Evolutionary conservation across 1,284 basidiomycete species (phyloP), one percentile per base, ranked within the genome.

Genomic region (Papiliotrema terrestris): DNA sequence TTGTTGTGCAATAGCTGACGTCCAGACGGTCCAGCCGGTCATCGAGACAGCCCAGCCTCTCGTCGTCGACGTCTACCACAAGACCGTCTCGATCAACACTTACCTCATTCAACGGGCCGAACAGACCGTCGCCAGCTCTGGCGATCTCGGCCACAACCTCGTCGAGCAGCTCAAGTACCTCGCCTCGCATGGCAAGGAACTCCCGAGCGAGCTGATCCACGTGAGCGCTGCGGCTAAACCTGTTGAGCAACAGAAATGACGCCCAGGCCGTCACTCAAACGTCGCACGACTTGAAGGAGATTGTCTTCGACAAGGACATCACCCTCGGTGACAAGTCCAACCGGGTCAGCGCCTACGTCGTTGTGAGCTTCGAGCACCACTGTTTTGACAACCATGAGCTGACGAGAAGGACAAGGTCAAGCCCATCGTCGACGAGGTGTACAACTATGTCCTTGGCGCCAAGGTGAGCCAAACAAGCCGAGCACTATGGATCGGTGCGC

Each of bases 361-460:
- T 73, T 44, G 72, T 72, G 20, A 57, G 70, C 58, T 20, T 1
- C 32, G n/a, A 9, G 6, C 2, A 32, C 11, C 11, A 5, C 4
- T 17, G 4, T 22, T 26, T 8, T 17, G 9, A 9, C 19, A 2
- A 13, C 62, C 38, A 38, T 32, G n/a, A 22, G 38, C 52, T 54
- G 25, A 42, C 19, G 20, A 17, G n/a, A 25, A 72, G 68, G 74
- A 73, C 57, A 67, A 74, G 51, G 71, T 72, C 62, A 73, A 74
- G 60, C 74, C 74, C n/a, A 60, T 74, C 52, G 67, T 76, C 38
- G 74, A 76, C 61, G 68, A 76, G 58, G 69, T 73, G 51, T 72
- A 74, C 67, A 64, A 67, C 54, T 69, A 71, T 57, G 63, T 76
- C 47, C 52, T 73, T 39, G 66, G 71, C 41, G 68, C 72, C 58